Conservation (phyloP, 140 eudicot genomes). For the Anethum foeniculum region DNA sequence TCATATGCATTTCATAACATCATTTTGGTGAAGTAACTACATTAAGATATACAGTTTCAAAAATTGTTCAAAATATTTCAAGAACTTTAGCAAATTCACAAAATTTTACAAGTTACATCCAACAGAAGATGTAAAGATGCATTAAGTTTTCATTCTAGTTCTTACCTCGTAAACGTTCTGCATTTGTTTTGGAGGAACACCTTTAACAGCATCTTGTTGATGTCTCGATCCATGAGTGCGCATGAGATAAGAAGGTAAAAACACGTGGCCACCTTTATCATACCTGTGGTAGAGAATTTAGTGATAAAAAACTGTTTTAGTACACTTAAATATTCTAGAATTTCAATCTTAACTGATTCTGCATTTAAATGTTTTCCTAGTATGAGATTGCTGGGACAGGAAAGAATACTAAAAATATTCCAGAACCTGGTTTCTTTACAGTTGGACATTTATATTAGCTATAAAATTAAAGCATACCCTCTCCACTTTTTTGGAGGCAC, state of each 20-base stretch:
- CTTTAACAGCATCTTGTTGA: conserved; percentile 69
- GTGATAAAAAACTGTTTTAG: neutral
- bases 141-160: neutral
- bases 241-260: conserved; percentile 85
- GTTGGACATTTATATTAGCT: conserved; percentile 1
- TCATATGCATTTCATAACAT: neutral
- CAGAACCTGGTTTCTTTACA: neutral
- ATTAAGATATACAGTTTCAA: neutral
- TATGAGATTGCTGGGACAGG: neutral
- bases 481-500: conserved; percentile 92
- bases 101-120: neutral
- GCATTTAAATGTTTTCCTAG: neutral
- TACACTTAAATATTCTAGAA: neutral
- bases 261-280: conserved; percentile 78
- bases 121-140: neutral
- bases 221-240: conserved; percentile 90
- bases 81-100: neutral
- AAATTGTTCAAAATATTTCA: neutral
- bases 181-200: conserved; percentile 56
- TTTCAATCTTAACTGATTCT: neutral
- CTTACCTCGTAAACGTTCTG: conserved; percentile 70
- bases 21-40: neutral
- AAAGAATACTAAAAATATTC: neutral
- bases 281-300: conserved; percentile 44
- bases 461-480: conserved; percentile 42